These are phyloP conservation scores for Diphasiastrum complanatum DNA, from an alignment of 83 land plant genomes.

Conservation along the genomic window DNA sequence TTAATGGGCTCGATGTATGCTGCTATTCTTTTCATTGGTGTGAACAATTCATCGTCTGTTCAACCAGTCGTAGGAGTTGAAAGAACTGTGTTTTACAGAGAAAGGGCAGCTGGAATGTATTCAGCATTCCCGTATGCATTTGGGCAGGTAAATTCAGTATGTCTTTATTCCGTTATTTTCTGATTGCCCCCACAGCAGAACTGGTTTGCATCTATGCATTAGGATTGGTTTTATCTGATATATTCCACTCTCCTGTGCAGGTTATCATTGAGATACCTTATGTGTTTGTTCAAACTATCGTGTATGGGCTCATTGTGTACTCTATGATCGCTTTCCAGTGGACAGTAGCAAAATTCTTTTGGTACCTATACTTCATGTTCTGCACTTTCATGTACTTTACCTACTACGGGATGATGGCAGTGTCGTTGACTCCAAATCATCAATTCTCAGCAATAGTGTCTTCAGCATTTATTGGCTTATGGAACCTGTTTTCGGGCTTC, in stretches of 20 bases:
- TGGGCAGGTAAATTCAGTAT: constrained; percentile 22
- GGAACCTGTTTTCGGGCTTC: constrained; percentile 49
- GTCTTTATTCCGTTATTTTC: too few relatives aligned
- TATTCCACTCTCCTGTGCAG: constrained; percentile 20
- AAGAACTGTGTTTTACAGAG: constrained; percentile 24
- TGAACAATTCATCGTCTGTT: constrained; percentile 8
- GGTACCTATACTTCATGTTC: constrained; percentile 39
- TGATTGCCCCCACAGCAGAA: neutral
- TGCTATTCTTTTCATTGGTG: constrained; percentile 17
- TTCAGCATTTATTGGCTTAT: constrained; percentile 31
- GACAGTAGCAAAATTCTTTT: constrained; percentile 48
- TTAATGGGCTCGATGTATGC: constrained; percentile 25
- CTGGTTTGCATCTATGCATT: neutral
- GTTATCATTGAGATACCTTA: constrained; percentile 48
- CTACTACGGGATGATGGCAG: constrained; percentile 49
- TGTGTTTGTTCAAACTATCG: constrained; percentile 27
- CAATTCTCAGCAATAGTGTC: constrained; percentile 34
- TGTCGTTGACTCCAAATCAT: constrained; percentile 41
- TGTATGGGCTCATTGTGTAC: constrained; percentile 39
- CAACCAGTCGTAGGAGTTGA: constrained; percentile 28
- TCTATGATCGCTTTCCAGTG: constrained; percentile 42
- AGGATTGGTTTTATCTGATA: neutral
- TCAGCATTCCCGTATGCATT: constrained; percentile 27
- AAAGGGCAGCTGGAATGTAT: too few relatives aligned
- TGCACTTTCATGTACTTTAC: constrained; percentile 46